These are phyloP conservation scores for Huntiella abstrusa DNA, from an alignment of 2,329 filamentous ascomycete species.

Conservation along the genomic window DNA sequence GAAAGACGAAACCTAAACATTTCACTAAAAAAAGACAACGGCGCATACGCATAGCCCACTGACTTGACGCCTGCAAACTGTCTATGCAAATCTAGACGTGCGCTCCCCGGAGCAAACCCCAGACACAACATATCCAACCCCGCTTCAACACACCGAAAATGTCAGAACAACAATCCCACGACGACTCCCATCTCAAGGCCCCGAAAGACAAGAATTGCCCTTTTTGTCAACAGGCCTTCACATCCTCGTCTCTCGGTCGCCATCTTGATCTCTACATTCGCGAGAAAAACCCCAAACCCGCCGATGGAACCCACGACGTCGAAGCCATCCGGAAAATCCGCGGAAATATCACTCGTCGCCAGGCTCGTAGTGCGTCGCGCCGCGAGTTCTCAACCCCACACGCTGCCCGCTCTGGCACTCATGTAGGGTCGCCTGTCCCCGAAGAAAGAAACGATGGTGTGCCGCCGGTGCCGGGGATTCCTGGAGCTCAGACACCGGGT, in stretches of 20 bases:
- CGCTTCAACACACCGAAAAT: slow-evolving; percentile 14
- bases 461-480: slow-evolving; percentile 12
- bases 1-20: no score
- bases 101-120: slow-evolving; percentile 9
- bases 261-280: slow-evolving; percentile 91
- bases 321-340: slow-evolving; percentile 72
- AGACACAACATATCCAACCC: not conserved
- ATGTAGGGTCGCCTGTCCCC: slow-evolving; percentile 16
- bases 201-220: slow-evolving; percentile 75
- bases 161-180: slow-evolving; percentile 18
- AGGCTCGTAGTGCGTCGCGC: slow-evolving; percentile 39
- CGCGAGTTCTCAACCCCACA: slow-evolving; percentile 40
- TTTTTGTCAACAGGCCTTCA: slow-evolving; percentile 79
- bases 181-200: slow-evolving; percentile 19
- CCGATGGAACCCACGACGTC: slow-evolving; percentile 78
- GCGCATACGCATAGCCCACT: no score
- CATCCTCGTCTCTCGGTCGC: slow-evolving; percentile 78
- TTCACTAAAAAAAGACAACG: no score
- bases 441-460: slow-evolving; percentile 18
- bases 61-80: not conserved
- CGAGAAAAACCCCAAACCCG: slow-evolving; percentile 72
- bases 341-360: slow-evolving; percentile 69
- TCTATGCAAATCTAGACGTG: slow-evolving; percentile 10
- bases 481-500: not conserved
- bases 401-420: slow-evolving; percentile 24